These are phyloP conservation scores for Diplodia seriata DNA, from an alignment of 2,329 filamentous ascomycete genomes.

Conservation along the genomic window DNA sequence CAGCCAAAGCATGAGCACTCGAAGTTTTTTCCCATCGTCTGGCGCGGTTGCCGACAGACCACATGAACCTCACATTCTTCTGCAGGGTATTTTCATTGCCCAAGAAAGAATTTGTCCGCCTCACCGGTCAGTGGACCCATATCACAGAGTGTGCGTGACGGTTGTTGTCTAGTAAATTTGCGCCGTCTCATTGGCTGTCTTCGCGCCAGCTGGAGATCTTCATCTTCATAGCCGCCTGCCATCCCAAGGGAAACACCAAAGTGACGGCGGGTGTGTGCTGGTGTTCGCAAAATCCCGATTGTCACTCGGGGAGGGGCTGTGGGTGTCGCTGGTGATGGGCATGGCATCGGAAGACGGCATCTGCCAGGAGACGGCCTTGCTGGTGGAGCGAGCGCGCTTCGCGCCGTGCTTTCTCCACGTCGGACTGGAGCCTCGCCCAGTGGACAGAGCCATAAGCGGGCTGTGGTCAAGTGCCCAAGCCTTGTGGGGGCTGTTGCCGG, in stretches of 20 bases:
- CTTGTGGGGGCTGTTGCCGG: constrained; percentile 1
- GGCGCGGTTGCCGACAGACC: constrained; percentile 4
- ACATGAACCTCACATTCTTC: neutral
- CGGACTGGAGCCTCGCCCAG: neutral
- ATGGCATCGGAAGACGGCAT: constrained; percentile 5
- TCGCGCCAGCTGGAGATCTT: constrained; percentile 28
- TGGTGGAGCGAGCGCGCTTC: constrained; percentile 3
- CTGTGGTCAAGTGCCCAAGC: neutral
- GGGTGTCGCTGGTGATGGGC: neutral
- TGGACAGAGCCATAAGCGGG: neutral
- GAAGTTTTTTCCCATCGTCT: neutral
- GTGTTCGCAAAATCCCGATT: neutral
- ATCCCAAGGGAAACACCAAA: neutral
- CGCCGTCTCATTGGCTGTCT: constrained; percentile 12
- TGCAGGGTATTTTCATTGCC: constrained; percentile 6
- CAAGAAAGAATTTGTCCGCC: neutral
- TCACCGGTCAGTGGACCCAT: constrained; percentile 20
- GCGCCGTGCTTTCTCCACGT: neutral
- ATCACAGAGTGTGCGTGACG: constrained; percentile 25
- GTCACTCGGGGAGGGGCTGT: neutral
- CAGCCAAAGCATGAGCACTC: neutral
- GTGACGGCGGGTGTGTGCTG: neutral
- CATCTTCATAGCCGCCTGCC: constrained; percentile 23
- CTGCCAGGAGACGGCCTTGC: neutral
- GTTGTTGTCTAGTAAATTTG: neutral